Base-by-base conservation (phyloP, 139 green algal species). In the Ostreobium quekettii region DNA sequence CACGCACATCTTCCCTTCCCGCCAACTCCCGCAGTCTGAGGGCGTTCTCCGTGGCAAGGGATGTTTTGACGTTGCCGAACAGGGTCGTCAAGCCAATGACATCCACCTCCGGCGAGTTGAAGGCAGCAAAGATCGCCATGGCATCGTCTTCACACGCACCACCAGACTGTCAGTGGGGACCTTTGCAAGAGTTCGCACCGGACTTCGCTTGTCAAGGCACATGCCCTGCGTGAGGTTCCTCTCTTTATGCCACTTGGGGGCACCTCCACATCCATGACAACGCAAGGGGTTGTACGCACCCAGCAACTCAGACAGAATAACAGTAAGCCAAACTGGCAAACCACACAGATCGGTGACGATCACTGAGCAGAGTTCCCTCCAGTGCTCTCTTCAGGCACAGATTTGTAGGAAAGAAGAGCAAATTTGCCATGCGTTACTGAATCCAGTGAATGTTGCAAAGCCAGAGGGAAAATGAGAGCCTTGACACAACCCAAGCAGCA, bases 21-120 rank as follows among this genome's bases (percentile, higher is more conserved):
- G 36, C 19, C 15, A 67, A 11, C 37, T 74, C 7, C 26, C 63
- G 33, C 30, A 74, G 57, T 35, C 46, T 5, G 5, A 94, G 62
- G 1, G 87, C 87, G 75, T 96, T 96, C 31, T 72, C n/a, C 2
- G 89, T 96, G 32, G 89, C 85, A 56, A 77, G 82, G 1, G 74
- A 6, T 0, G 84, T 90, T 4, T 59, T 58, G 2, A 93, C 82
- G 66, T 96, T 96, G 38, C 89, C 89, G 57, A 87, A 95, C 24
- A 91, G 74, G 19, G 86, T 90, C 2, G 89, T 95, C 24, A 96
- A 47, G 0, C 83, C 89, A 1, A 94, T 63, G 22, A 96, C 60
- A 29, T 91, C 80, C 19, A 96, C 66, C 36, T 91, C 87, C 1
- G 74, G 78, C 11, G 47, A 85, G 36, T 87, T 82, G 66, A 95